Evolutionary conservation across 176 grass and related monocot genomes (phyloP).

Genomic region (Thalia dealbata): DNA sequence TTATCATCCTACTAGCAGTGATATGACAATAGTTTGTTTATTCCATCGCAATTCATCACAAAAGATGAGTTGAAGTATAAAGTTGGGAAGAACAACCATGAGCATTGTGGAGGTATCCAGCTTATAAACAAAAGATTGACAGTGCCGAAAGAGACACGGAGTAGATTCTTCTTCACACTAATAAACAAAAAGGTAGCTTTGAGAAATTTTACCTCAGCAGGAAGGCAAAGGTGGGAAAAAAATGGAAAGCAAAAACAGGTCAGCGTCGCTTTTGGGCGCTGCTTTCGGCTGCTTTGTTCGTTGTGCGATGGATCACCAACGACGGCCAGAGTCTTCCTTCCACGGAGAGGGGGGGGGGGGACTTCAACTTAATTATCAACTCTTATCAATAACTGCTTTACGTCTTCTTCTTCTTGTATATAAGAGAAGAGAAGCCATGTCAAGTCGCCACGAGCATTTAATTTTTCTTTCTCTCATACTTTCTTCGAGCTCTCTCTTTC

Average conservation of each 20-base stretch:
- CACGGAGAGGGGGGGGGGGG: background rate
- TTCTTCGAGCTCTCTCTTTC: too few relatives aligned
- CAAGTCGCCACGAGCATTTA: too few relatives aligned
- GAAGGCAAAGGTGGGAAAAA: background rate
- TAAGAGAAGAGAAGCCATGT: too few relatives aligned
- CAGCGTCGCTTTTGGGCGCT: background rate
- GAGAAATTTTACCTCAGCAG: background rate
- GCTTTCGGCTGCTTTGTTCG: background rate
- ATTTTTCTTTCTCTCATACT: too few relatives aligned
- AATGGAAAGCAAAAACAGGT: background rate
- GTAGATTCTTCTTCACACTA: background rate
- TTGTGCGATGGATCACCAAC: constrained; percentile 10
- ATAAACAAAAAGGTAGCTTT: background rate
- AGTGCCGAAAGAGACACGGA: background rate
- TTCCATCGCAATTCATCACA: too few relatives aligned
- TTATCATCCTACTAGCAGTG: too few relatives aligned
- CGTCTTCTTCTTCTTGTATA: background rate
- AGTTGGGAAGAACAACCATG: too few relatives aligned
- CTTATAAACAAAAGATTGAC: background rate
- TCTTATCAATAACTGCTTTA: background rate
- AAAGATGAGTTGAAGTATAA: too few relatives aligned
- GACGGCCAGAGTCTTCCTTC: background rate
- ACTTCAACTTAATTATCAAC: too few relatives aligned
- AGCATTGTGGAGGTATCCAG: background rate
- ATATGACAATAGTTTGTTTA: too few relatives aligned